phyloP scores from a whole-genome alignment of 2,329 filamentous ascomycete genomes.

The Arthrobotrys megalospora region DNA sequence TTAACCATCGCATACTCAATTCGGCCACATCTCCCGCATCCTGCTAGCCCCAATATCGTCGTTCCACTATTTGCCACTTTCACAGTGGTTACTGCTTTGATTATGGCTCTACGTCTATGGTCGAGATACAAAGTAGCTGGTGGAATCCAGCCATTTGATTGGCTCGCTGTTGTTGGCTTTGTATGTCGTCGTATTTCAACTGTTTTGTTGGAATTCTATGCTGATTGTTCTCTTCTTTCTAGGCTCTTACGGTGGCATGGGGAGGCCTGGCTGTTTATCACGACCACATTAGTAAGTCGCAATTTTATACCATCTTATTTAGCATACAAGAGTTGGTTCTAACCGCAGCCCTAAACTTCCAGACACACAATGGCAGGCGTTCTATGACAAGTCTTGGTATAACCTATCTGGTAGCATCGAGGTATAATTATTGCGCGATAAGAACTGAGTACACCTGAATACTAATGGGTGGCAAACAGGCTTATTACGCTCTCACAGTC shows the following conservation, averaged over 20 bases:
- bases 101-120: slow-evolving; percentile 53
- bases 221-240: neutral
- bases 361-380: slow-evolving; percentile 25
- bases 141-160: slow-evolving; percentile 54
- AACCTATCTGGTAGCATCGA: neutral
- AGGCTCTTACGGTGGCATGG: slow-evolving; percentile 45
- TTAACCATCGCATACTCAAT: slow-evolving; percentile 12
- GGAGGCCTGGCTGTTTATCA: slow-evolving; percentile 38
- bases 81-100: slow-evolving; percentile 42
- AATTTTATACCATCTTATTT: neutral
- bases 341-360: neutral
- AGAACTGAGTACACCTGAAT: neutral
- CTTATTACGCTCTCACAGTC: slow-evolving; percentile 11
- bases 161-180: slow-evolving; percentile 39
- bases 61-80: slow-evolving; percentile 44
- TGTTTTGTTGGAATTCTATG: neutral
- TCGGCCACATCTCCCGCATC: slow-evolving; percentile 24
- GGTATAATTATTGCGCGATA: slow-evolving; percentile 1
- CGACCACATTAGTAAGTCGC: slow-evolving; percentile 25
- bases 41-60: slow-evolving; percentile 22
- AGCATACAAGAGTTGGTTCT: neutral
- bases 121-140: slow-evolving; percentile 54
- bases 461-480: slow-evolving; percentile 2
- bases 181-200: slow-evolving; percentile 31
- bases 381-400: slow-evolving; percentile 50